A percentile compares a stretch with the other conserved stretches of the same genome.
These are phyloP conservation scores for Phaeoacremonium minimum DNA, from an alignment of 2,329 filamentous ascomycete genomes.

Conservation along the genomic window DNA sequence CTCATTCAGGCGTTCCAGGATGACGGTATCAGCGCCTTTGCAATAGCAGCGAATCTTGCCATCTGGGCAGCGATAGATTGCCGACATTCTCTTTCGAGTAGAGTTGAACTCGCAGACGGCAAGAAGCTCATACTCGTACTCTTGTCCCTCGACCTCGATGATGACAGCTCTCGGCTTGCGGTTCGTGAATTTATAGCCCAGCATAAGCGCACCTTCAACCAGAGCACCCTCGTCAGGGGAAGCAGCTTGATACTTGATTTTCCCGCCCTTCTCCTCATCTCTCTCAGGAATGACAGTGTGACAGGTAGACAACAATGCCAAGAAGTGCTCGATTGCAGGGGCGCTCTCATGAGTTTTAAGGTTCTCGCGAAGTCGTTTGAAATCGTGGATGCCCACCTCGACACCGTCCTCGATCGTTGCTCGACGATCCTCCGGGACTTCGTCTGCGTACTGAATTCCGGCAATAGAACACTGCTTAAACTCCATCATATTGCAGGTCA, in stretches of 20 bases:
- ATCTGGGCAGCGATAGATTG: constrained; percentile 93
- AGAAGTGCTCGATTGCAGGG: constrained; percentile 68
- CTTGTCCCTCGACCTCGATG: constrained; percentile 68
- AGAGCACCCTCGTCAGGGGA: constrained; percentile 97
- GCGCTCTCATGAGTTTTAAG: constrained; percentile 50
- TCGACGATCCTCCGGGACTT: constrained; percentile 84
- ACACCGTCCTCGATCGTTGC: constrained; percentile 73
- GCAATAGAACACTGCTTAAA: constrained; percentile 93
- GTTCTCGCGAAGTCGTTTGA: constrained; percentile 70
- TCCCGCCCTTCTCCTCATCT: constrained; percentile 68
- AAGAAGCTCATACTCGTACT: constrained; percentile 82
- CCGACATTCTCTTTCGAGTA: constrained; percentile 94
- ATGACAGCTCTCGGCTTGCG: constrained; percentile 86
- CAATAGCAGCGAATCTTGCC: constrained; percentile 91
- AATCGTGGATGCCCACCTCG: constrained; percentile 79
- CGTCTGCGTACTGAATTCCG: constrained; percentile 89
- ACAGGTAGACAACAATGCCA: constrained; percentile 81
- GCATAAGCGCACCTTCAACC: constrained; percentile 78
- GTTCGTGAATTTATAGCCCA: constrained; percentile 88
- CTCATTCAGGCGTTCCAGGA: constrained; percentile 80
- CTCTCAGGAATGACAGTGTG: constrained; percentile 96
- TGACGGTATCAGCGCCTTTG: constrained; percentile 97
- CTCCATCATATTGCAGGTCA: constrained; percentile 99
- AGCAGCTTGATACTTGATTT: constrained; percentile 96
- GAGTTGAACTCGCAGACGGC: constrained; percentile 99